A percentile compares a stretch with the other conserved stretches of the same genome.
These are phyloP conservation scores for Sporothrix dimorphospora DNA, from an alignment of 2,329 filamentous ascomycete genomes.

Conservation along the genomic window DNA sequence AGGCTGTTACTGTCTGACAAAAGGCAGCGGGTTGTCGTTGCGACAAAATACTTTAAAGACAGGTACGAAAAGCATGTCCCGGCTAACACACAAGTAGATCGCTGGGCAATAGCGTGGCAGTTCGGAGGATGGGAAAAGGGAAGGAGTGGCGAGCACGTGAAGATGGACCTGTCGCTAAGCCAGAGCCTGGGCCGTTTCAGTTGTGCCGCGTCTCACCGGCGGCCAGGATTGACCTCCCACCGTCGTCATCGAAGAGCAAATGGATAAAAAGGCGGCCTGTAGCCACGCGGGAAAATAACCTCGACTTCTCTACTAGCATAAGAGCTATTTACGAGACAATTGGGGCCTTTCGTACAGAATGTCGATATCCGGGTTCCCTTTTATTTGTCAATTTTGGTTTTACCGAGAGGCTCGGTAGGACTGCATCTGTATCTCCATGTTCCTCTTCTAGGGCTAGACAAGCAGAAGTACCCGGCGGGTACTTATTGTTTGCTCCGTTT, in stretches of 20 bases:
- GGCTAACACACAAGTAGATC: neutral
- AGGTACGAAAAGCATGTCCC: neutral
- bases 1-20: neutral
- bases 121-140: neutral
- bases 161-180: neutral
- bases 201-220: neutral
- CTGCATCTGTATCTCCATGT: constrained; percentile 13
- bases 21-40: neutral
- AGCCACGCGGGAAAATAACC: neutral
- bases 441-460: neutral
- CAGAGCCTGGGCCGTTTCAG: neutral
- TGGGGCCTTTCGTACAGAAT: neutral
- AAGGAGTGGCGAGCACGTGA: constrained; percentile 14
- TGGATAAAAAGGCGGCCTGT: neutral
- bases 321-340: neutral
- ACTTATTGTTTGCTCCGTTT: neutral
- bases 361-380: neutral
- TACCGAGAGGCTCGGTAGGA: neutral
- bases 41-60: neutral
- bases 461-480: neutral
- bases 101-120: neutral
- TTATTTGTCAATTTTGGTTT: neutral
- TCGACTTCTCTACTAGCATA: neutral
- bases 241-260: constrained; percentile 6
- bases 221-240: neutral